Evolutionary conservation across 1,139 yeast genomes (phyloP).

Genomic region (Kodamaea anthophila): DNA sequence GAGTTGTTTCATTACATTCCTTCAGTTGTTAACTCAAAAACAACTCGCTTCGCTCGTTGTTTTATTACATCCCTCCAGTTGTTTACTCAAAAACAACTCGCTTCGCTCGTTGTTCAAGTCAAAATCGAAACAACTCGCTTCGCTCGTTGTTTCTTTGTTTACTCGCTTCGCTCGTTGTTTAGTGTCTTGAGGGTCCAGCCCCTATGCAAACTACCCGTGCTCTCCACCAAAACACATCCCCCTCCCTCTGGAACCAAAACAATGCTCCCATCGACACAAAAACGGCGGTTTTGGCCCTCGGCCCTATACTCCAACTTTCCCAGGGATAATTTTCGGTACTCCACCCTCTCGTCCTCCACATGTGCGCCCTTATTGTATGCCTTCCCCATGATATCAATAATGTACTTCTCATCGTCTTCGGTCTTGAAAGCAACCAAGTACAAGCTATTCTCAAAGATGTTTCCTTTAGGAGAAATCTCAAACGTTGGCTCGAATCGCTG

Average conservation of each 20-base stretch:
- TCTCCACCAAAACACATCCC: conserved; percentile 13
- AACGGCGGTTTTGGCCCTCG: conserved; percentile 24
- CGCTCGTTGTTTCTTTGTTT: background rate
- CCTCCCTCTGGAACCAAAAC: conserved; percentile 24
- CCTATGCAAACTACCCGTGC: conserved; percentile 17
- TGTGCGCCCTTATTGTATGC: conserved; percentile 59
- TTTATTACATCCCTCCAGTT: no score
- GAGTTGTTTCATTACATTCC: no score
- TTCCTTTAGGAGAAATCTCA: conserved; percentile 66
- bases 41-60: no score
- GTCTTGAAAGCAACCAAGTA: conserved; percentile 52
- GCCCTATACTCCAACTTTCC: conserved; percentile 22
- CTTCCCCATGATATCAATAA: conserved; percentile 52
- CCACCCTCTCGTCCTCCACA: conserved; percentile 37
- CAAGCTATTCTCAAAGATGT: conserved; percentile 43
- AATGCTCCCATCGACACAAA: conserved; percentile 53
- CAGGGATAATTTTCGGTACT: conserved; percentile 31
- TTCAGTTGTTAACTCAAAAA: no score
- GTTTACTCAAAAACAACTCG: no score
- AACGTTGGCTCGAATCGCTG: conserved; percentile 63
- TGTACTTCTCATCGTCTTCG: conserved; percentile 21
- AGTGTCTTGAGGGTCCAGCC: conserved; percentile 19
- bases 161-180: conserved; percentile 4
- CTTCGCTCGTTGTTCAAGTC: no score
- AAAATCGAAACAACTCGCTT: conserved; percentile 1